A percentile compares a stretch with the other conserved stretches of the same genome.
Conservation (phyloP, 192 early-diverging fungal species). For the Gamsiella multidivaricata region DNA sequence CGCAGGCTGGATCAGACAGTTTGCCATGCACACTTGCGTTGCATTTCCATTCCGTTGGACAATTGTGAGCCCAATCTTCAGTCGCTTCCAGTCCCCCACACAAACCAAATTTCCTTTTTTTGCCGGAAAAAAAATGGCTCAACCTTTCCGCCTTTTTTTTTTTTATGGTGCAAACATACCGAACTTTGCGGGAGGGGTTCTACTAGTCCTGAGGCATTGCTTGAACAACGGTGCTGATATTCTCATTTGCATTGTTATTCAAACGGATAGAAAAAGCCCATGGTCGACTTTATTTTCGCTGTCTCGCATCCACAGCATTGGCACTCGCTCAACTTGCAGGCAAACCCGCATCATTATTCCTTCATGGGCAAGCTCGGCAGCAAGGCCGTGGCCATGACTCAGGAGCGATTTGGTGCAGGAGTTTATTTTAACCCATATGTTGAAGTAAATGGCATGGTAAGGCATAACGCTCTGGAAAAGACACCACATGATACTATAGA, state of each 20-base stretch:
- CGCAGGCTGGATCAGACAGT: too few species aligned
- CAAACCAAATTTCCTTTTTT: conserved; percentile 10
- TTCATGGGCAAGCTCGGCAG: conserved; percentile 79
- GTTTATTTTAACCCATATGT: conserved; percentile 97
- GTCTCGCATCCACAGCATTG: conserved; percentile 96
- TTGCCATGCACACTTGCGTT: too few species aligned
- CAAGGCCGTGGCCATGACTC: conserved; percentile 74
- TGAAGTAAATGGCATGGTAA: conserved; percentile 85
- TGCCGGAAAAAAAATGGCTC: conserved; percentile 3
- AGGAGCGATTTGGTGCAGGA: conserved; percentile 89
- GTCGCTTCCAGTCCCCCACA: not conserved
- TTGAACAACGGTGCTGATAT: too few species aligned
- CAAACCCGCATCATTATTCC: conserved; percentile 95
- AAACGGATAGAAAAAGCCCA: conserved; percentile 77
- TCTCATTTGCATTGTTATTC: too few species aligned
- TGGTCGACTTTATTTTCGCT: conserved; percentile 97
- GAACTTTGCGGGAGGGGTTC: not conserved
- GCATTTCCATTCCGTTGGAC: not conserved
- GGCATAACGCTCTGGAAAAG: conserved; percentile 14
- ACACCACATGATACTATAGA: too few species aligned
- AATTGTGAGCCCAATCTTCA: conserved; percentile 12
- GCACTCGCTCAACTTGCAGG: conserved; percentile 96
- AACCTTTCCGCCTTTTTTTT: not conserved
- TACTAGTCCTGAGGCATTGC: too few species aligned
- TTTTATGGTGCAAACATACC: not conserved